These are phyloP conservation scores for Rhypophila decipiens DNA, from an alignment of 495 filamentous ascomycete species.

Conservation along the genomic window DNA sequence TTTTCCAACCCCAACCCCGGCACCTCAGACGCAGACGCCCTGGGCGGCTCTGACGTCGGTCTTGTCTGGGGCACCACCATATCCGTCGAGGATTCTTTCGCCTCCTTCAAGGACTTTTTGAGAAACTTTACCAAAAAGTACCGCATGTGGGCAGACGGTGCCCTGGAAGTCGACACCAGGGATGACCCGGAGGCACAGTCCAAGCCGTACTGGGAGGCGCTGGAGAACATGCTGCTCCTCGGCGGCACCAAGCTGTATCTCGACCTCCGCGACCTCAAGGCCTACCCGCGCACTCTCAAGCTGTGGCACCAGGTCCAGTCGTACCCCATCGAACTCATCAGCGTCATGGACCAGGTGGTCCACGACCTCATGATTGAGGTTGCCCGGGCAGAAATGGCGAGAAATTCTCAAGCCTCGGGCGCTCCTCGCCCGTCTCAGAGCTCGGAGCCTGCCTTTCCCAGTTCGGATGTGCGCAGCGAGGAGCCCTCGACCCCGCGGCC, in stretches of 20 bases:
- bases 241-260: constrained; percentile 79
- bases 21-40: constrained; percentile 85
- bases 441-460: constrained; percentile 68
- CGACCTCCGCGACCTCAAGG: constrained; percentile 81
- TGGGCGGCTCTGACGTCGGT: constrained; percentile 70
- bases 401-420: constrained; percentile 45
- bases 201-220: constrained; percentile 75
- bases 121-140: constrained; percentile 87
- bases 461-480: constrained; percentile 62
- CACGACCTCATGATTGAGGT: constrained; percentile 92
- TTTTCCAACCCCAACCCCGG: constrained; percentile 82
- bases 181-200: constrained; percentile 54
- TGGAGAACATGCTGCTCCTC: constrained; percentile 84
- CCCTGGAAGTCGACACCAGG: constrained; percentile 66
- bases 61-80: constrained; percentile 98
- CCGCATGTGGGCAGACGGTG: constrained; percentile 80
- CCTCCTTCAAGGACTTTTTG: constrained; percentile 83
- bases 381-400: constrained; percentile 72
- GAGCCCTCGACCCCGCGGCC: constrained; percentile 32
- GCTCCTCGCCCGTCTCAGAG: constrained; percentile 41
- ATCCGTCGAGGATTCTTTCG: constrained; percentile 81
- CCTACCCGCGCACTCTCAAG: constrained; percentile 86
- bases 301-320: constrained; percentile 90
- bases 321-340: constrained; percentile 93
- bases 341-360: constrained; percentile 88